These are phyloP conservation scores for Exophiala calicioides DNA, from an alignment of 2,329 filamentous ascomycete genomes.

Conservation along the genomic window DNA sequence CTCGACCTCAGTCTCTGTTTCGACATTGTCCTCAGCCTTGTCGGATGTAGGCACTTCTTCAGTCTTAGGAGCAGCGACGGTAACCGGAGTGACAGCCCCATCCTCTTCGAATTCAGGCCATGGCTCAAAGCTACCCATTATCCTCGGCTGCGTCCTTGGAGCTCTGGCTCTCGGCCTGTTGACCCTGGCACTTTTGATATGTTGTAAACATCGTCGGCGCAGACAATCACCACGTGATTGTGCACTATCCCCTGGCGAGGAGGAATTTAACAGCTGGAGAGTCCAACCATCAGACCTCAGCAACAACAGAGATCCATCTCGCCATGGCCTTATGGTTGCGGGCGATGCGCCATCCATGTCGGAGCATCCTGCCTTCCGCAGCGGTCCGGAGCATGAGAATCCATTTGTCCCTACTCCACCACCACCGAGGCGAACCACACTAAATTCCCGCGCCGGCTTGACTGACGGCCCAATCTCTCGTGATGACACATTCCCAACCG, in stretches of 20 bases:
- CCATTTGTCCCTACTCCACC: conserved; percentile 30
- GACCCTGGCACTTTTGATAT: conserved; percentile 23
- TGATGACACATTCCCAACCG: conserved; percentile 19
- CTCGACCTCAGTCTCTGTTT: not conserved
- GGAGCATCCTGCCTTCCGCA: conserved; percentile 23
- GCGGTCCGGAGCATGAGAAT: conserved; percentile 22
- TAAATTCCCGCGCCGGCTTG: conserved; percentile 23
- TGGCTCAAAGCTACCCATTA: conserved; percentile 24
- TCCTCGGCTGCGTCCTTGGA: conserved; percentile 29
- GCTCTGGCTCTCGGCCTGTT: conserved; percentile 27
- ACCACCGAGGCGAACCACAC: conserved; percentile 27
- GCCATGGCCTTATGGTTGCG: not conserved
- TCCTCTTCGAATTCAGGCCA: conserved; percentile 10
- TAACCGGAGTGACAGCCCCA: conserved; percentile 8
- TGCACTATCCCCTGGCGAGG: conserved; percentile 26
- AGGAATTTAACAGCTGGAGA: conserved; percentile 31
- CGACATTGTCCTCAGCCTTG: conserved; percentile 3
- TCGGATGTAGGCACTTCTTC: conserved; percentile 18
- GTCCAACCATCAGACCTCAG: conserved; percentile 6
- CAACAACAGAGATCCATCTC: conserved; percentile 3
- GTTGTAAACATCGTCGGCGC: conserved; percentile 21
- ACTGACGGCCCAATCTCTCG: conserved; percentile 19
- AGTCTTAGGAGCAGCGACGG: conserved; percentile 15
- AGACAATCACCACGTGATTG: conserved; percentile 22
- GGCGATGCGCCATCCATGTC: conserved; percentile 26